These are phyloP conservation scores for Fusarium abutilonis DNA, from an alignment of 2,329 filamentous ascomycete species.

Conservation along the genomic window DNA sequence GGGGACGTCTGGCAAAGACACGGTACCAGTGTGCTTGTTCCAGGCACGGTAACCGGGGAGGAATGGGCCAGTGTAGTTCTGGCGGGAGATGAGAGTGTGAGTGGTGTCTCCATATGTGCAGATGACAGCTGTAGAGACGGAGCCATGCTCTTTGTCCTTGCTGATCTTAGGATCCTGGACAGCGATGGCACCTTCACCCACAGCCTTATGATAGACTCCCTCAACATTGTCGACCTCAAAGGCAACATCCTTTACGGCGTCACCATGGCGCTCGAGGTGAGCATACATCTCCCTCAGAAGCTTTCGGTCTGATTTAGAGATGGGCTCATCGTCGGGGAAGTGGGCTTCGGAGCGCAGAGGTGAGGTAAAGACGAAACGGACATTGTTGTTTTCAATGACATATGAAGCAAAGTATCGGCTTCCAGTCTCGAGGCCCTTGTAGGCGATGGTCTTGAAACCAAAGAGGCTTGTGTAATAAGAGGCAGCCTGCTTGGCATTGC, in stretches of 20 bases:
- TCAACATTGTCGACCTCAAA: slow-evolving; percentile 93
- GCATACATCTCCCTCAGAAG: slow-evolving; percentile 79
- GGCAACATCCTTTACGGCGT: slow-evolving; percentile 93
- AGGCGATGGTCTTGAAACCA: slow-evolving; percentile 84
- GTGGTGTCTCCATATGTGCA: slow-evolving; percentile 95
- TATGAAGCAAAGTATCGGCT: slow-evolving; percentile 83
- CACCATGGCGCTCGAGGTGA: slow-evolving; percentile 87
- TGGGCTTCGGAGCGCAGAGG: slow-evolving; percentile 72
- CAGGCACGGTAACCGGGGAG: slow-evolving; percentile 80
- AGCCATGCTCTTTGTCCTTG: slow-evolving; percentile 69
- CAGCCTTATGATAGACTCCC: slow-evolving; percentile 79
- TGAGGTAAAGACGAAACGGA: slow-evolving; percentile 86
- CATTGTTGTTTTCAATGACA: slow-evolving; percentile 79
- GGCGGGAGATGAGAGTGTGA: slow-evolving; percentile 85
- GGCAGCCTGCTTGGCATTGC: slow-evolving; percentile 95
- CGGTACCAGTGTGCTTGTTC: slow-evolving; percentile 50
- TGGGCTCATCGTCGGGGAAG: slow-evolving; percentile 67
- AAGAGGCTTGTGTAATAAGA: slow-evolving; percentile 88
- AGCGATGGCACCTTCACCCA: slow-evolving; percentile 69
- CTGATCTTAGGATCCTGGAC: slow-evolving; percentile 68
- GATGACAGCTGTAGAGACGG: slow-evolving; percentile 80
- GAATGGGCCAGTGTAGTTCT: slow-evolving; percentile 77
- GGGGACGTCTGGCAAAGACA: slow-evolving; percentile 68
- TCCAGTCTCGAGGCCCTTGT: slow-evolving; percentile 88
- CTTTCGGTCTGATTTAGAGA: slow-evolving; percentile 69